phyloP scores from a whole-genome alignment of 2,329 filamentous ascomycete genomes.

The Aspergillus niger region DNA sequence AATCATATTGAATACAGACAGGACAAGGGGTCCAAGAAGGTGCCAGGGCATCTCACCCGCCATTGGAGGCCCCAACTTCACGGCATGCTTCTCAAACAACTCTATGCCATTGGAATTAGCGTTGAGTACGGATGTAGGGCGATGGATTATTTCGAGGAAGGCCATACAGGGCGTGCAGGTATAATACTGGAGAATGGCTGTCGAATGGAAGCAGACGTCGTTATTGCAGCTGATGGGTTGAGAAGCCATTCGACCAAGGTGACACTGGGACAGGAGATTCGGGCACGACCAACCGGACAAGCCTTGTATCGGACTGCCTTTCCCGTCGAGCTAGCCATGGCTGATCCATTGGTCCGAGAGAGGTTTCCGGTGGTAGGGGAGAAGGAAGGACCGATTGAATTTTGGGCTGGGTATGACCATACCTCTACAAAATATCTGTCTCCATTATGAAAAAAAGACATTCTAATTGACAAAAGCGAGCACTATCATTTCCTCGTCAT shows the following conservation, averaged over 20 bases:
- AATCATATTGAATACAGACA: constrained; percentile 12
- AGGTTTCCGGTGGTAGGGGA: constrained; percentile 5
- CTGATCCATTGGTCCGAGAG: constrained; percentile 16
- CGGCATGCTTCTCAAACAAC: constrained; percentile 25
- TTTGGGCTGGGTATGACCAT: background rate
- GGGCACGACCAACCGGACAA: constrained; percentile 14
- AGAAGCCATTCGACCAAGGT: constrained; percentile 8
- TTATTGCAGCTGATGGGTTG: constrained; percentile 13
- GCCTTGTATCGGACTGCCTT: constrained; percentile 18
- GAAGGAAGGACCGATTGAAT: background rate
- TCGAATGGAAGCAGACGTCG: constrained; percentile 8
- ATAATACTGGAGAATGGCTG: background rate
- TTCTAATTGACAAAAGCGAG: background rate
- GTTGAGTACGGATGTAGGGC: constrained; percentile 34
- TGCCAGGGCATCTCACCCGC: background rate
- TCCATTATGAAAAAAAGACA: no score
- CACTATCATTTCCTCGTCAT: background rate
- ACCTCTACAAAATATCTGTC: background rate
- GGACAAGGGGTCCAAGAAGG: background rate
- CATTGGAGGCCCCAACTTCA: constrained; percentile 15
- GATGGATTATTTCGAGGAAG: constrained; percentile 29
- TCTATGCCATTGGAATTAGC: constrained; percentile 28
- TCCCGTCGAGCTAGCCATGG: constrained; percentile 20
- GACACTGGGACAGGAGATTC: constrained; percentile 4
- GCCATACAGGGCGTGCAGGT: background rate